phyloP scores from a whole-genome alignment of 148 eudicot genomes.

The Dianthus caryophyllus region DNA sequence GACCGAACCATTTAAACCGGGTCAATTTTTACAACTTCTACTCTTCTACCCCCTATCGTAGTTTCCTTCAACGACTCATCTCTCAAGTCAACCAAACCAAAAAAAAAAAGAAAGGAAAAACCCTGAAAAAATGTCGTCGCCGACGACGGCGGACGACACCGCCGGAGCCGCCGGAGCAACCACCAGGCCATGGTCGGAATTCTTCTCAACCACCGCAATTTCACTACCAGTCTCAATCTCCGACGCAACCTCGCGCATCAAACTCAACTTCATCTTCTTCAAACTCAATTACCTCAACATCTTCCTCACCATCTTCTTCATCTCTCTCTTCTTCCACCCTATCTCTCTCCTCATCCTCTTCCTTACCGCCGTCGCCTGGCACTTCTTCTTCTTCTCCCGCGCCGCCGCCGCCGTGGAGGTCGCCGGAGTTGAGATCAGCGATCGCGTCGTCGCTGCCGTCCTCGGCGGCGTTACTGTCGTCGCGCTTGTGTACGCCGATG shows the following conservation, averaged over 20 bases:
- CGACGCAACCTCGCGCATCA: conserved; percentile 4
- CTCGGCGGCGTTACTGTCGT: conserved; percentile 11
- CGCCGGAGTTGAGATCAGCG: conserved; percentile 7
- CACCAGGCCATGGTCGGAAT: too few relatives aligned
- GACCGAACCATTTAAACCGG: too few relatives aligned
- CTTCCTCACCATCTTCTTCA: conserved; percentile 17
- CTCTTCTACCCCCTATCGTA: too few relatives aligned
- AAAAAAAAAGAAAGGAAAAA: too few relatives aligned
- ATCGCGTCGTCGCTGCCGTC: not conserved
- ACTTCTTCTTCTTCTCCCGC: conserved; percentile 15
- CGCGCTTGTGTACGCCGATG: conserved; percentile 14
- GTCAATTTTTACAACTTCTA: too few relatives aligned
- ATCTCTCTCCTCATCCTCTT: conserved; percentile 26
- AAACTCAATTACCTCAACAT: conserved; percentile 18
- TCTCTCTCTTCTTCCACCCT: conserved; percentile 19
- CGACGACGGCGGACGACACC: not conserved
- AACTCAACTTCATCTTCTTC: conserved; percentile 11
- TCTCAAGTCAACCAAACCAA: not conserved
- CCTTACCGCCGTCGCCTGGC: conserved; percentile 11
- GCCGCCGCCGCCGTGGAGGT: conserved; percentile 12
- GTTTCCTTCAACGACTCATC: too few relatives aligned
- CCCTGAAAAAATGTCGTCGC: conserved; percentile 2
- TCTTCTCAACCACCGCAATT: too few relatives aligned
- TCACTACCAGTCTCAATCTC: too few relatives aligned
- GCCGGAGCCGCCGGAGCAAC: too few relatives aligned